Evolutionary conservation across 2,329 filamentous ascomycete species (phyloP), one percentile per base, ranked within the genome.

Genomic region (Karstenula rhodostoma): DNA sequence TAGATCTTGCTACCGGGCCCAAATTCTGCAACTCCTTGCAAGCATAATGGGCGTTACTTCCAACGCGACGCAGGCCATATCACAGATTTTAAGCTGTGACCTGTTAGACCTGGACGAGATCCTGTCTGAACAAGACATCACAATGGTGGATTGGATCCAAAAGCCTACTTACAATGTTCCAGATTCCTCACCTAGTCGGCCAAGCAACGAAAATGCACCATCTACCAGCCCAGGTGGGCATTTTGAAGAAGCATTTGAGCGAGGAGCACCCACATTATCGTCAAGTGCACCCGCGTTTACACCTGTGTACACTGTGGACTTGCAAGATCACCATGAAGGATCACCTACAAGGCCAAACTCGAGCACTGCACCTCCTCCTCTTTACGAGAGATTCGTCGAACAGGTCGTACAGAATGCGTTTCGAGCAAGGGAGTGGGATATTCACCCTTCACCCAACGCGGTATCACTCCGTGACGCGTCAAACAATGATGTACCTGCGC

Each of bases 121-220:
- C 7, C 40, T 71, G 12, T 5, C 47, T 0, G 66, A 68, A 23
- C 62, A 64, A n/a, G 67, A 71, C 19, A 66, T 70, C 32, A 29
- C 61, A 12, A 2, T 27, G 1, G 67, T 70, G 3, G 43, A 42
- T 12, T 71, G 68, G 67, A 66, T 71, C 15, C 42, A 61, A 27
- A 62, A 60, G 40, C 66, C 66, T 1, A 35, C 46, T 4, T 33
- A 33, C n/a, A 9, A 19, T 17, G 17, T 8, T 10, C 46, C 27
- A 35, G 33, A 1, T 35, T 35, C 33, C 33, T 13, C 33, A 3
- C 3, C 15, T 35, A 2, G 10, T 35, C 4, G 33, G 15, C 33
- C 33, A 35, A 35, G 9, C 9, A 12, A 10, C 8, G 3, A 0
- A 2, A 35, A 35, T 8, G 33, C 10, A 2, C 9, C 33, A 35